Evolutionary conservation across 139 green algal species (phyloP).

Genomic region (Auxenochlorella pyrenoidosa): DNA sequence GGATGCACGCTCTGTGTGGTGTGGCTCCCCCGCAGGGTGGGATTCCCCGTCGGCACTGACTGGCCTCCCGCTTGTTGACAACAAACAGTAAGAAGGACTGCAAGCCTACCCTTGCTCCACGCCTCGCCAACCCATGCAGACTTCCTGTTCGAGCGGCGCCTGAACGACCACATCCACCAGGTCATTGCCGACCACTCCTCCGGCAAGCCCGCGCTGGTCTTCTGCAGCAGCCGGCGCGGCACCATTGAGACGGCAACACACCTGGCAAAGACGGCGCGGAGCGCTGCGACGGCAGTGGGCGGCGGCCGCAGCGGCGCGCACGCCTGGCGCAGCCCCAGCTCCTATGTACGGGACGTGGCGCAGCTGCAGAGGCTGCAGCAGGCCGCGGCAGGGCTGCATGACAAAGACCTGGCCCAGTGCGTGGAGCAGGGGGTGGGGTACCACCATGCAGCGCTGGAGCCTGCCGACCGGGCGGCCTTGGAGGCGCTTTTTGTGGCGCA

Average conservation of each 20-base stretch:
- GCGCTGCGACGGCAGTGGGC: background rate
- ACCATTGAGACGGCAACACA: constrained; percentile 73
- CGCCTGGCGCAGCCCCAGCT: constrained; percentile 17
- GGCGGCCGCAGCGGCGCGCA: background rate
- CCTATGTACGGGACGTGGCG: constrained; percentile 49
- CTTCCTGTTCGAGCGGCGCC: constrained; percentile 82
- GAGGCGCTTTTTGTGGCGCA: constrained; percentile 81
- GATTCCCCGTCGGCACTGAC: too few relatives aligned
- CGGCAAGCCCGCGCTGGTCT: constrained; percentile 88
- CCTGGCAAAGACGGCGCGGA: constrained; percentile 55
- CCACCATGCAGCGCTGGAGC: constrained; percentile 85
- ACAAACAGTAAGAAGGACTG: too few relatives aligned
- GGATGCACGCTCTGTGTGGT: too few relatives aligned
- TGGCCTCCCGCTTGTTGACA: too few relatives aligned
- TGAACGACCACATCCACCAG: constrained; percentile 78
- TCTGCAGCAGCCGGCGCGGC: constrained; percentile 91
- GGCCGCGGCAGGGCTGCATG: constrained; percentile 32
- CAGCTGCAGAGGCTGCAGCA: constrained; percentile 58
- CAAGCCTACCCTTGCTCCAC: background rate
- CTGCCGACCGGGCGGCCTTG: constrained; percentile 70
- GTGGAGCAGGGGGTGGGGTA: constrained; percentile 78
- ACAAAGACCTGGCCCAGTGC: constrained; percentile 55
- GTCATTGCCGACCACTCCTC: constrained; percentile 79
- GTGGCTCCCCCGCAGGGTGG: too few relatives aligned
- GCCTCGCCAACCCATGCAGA: constrained; percentile 26